Evolutionary conservation across 257 asterid genomes (phyloP), one percentile per base, ranked within the genome.

Genomic region (Prunella vulgaris): DNA sequence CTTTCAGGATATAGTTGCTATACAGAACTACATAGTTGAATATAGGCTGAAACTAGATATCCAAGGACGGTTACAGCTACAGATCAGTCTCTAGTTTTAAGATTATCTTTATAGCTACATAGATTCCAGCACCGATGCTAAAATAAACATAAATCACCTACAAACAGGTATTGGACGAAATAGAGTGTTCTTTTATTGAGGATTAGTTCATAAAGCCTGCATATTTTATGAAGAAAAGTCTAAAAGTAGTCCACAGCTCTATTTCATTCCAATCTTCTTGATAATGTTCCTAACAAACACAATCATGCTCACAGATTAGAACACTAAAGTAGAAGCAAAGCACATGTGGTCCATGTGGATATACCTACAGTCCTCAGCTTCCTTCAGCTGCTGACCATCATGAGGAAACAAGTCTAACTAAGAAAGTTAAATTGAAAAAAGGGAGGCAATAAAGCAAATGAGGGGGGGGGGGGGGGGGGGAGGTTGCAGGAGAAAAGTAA

Each of bases 341-440:
- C 10, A 37, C 32, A 7, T 24, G 20, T 10, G 25, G 49, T n/a
- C n/a, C n/a, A 68, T 40, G 59, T 42, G 1, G 2, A 9, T n/a
- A n/a, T n/a, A 67, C 44, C 30, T 30, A 42, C 21, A 38, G 21
- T 53, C 14, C 46, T 60, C 46, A 48, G 52, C 20, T 68, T 67
- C 10, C 32, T n/a, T 64, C 60, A 76, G 63, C 33, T 20, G 32
- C 60, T 66, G 61, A 69, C 53, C 46, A 62, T 35, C 44, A 35
- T 5, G 37, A 38, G 42, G 27, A 33, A 25, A 75, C 25, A 74
- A 32, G 64, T 54, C 21, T 2, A 14, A 53, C 10, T 35, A 54
- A 38, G 67, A 58, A 68, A 70, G 61, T 66, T 32, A 15, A 7
- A n/a, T 40, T 38, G 53, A 8, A 44, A 13, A 40, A 27, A n/a